Base-by-base conservation (phyloP, 192 early-diverging fungal species). In the Haplosporangium gracile region DNA sequence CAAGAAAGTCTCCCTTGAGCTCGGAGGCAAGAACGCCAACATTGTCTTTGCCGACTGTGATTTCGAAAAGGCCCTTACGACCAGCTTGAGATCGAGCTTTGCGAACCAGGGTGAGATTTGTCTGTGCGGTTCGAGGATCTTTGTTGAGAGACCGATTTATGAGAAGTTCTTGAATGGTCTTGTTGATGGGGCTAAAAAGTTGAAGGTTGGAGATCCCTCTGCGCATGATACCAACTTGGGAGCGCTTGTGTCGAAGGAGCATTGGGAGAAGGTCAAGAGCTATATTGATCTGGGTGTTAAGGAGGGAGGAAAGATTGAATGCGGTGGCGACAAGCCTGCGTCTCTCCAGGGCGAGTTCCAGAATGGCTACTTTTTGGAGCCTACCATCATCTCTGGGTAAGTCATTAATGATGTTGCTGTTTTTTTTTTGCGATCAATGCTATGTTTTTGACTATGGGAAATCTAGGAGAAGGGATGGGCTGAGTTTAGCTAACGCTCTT, bases 61-160 rank as follows among this genome's bases (percentile, higher is more conserved):
- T 79, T 88, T 95, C 36, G 92, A 94, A 18, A 72, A 90, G 70
- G 91, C 93, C 0, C 79, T 95, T 16, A 83, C 82, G 20, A 93
- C 91, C 7, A 90, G 89, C 24, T 65, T 97, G 32, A 84, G 90
- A 2, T 88, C 91, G 4, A 85, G 90, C 8, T 97, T 94, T 88
- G 82, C 88, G 24, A 97, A 96, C 88, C 95, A 97, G 69, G 96
- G 96, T 32, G 95, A 90, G 87, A 93, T 95, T 65, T 96, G 95
- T 80, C 75, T 95, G 6, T 95, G 94, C 85, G 89, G 90, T 16
- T 94, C 93, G 0, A 88, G 96, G 1, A 92, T 96, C 73, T 95
- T 94, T 82, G 93, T 96, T 15, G 86, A 96, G 79, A 77, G 84
- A 6, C 78, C 80, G n/a, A 88, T 96, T 57, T 95, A 93, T 82